Evolutionary conservation across 2,329 filamentous ascomycete species (phyloP).

Genomic region (Aspergillus fischeri): DNA sequence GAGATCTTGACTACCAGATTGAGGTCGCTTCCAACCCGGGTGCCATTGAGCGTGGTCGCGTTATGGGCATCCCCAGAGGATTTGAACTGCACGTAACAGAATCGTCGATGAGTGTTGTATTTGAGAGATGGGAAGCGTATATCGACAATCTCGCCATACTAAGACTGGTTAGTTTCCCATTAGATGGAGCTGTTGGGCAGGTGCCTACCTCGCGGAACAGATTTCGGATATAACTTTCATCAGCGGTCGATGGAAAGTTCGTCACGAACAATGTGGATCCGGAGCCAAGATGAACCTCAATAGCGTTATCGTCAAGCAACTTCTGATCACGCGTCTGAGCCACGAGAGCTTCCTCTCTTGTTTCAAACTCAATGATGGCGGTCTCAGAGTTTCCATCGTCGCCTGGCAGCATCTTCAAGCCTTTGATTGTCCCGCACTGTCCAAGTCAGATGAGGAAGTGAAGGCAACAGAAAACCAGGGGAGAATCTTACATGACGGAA

Average conservation of each 20-base stretch:
- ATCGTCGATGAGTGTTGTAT: conserved; percentile 80
- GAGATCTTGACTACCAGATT: conserved; percentile 77
- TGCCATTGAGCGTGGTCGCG: conserved; percentile 70
- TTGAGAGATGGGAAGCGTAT: conserved; percentile 90
- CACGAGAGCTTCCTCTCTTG: conserved; percentile 72
- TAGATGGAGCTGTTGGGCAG: neutral
- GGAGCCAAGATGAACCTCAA: conserved; percentile 70
- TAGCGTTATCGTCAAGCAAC: conserved; percentile 66
- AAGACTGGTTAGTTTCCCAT: conserved; percentile 14
- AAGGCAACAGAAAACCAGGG: neutral
- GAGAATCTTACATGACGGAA: conserved; percentile 64
- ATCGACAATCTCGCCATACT: conserved; percentile 76
- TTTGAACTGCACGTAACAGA: conserved; percentile 93
- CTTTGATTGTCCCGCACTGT: conserved; percentile 73
- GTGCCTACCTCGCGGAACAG: conserved; percentile 51
- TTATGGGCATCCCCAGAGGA: conserved; percentile 63
- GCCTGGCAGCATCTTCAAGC: conserved; percentile 65
- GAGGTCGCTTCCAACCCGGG: conserved; percentile 62
- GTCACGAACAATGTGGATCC: conserved; percentile 82
- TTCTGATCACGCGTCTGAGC: conserved; percentile 80
- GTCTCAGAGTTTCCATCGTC: conserved; percentile 58
- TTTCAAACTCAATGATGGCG: conserved; percentile 81
- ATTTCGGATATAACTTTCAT: conserved; percentile 50
- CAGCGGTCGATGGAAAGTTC: conserved; percentile 68
- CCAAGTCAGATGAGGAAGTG: conserved; percentile 7